These are phyloP conservation scores for Colletotrichum limetticola DNA, from an alignment of 2,329 filamentous ascomycete genomes.

Conservation along the genomic window DNA sequence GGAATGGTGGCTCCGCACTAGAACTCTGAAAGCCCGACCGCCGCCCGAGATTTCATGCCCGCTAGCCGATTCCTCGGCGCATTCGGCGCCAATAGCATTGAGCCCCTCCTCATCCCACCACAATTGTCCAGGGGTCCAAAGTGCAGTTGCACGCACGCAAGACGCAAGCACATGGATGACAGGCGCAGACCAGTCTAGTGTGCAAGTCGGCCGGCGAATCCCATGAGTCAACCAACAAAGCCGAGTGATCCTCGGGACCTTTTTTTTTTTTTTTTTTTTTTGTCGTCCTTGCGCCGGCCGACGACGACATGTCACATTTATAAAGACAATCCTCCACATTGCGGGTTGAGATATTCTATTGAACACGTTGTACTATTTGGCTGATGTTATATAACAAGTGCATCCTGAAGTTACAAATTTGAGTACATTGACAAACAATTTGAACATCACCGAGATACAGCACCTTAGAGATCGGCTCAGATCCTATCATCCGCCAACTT, in stretches of 20 bases:
- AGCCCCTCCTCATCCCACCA: not conserved
- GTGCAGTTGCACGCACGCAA: not conserved
- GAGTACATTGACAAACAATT: not conserved
- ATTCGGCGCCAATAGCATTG: conserved; percentile 4
- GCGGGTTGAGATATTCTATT: not conserved
- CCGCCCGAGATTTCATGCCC: conserved; percentile 13
- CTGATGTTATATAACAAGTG: not conserved
- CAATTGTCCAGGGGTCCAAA: not conserved
- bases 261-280: not conserved
- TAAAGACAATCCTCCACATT: not conserved
- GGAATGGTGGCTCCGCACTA: not conserved
- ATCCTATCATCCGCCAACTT: not conserved
- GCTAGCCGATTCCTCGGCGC: conserved; percentile 27
- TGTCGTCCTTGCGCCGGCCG: not conserved
- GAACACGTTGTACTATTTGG: not conserved
- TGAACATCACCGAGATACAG: not conserved
- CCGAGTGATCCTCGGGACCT: conserved; percentile 2
- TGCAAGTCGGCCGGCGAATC: not conserved
- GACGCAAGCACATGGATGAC: conserved; percentile 12
- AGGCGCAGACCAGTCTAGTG: not conserved
- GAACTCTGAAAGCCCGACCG: conserved; percentile 16
- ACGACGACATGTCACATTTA: not conserved
- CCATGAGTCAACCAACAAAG: conserved; percentile 27
- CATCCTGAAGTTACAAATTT: not conserved
- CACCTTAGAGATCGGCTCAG: not conserved